Base-by-base conservation (phyloP, 495 filamentous ascomycete genomes). In the Aspergillus conjunctus region DNA sequence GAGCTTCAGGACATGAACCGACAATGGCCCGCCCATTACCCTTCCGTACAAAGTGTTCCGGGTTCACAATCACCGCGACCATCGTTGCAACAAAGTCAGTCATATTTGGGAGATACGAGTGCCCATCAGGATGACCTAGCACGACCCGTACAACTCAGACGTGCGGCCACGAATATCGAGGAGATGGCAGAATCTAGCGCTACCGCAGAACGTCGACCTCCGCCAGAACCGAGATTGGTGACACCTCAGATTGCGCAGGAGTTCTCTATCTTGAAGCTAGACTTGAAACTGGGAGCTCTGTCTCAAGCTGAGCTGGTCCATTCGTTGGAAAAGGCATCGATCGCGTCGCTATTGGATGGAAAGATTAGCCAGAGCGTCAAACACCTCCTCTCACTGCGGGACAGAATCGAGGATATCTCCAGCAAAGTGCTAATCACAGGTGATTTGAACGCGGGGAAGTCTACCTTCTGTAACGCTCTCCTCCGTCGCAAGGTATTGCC, bases 341-440 rank as follows among this genome's bases (percentile, higher is more conserved):
- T 98, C 62, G 94, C 94, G 8, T 87, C 92, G 12, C 73, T 98
- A 45, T 76, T 98, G 46, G 93, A 98, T 71, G 93, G 92, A 11
- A 96, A 95, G 71, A 97, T 98, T 68, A 87, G 86, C 58, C 88
- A 93, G 65, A 96, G 90, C 71, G 87, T 97, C 71, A 91, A 92
- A 68, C 94, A 98, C 78, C 82, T 98, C 7, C 79, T 89, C 45
- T 83, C 88, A 4, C 81, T 98, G 44, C 87, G 91, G 60, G 95
- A 98, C 63, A 86, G 94, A 53, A 98, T 98, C 53, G 93, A 97
- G 68, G 94, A 98, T 76, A 98, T 90, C 0, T 91, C 93, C 3
- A 98, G 95, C 76, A 98, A 98, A 75, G 95, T 98, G 15, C 70
- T 98, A 65, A 87, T 98, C n/a, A 98, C 94, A 12, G 94, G 94